phyloP scores from a whole-genome alignment of 2,329 filamentous ascomycete genomes.

The Periconia sp. region DNA sequence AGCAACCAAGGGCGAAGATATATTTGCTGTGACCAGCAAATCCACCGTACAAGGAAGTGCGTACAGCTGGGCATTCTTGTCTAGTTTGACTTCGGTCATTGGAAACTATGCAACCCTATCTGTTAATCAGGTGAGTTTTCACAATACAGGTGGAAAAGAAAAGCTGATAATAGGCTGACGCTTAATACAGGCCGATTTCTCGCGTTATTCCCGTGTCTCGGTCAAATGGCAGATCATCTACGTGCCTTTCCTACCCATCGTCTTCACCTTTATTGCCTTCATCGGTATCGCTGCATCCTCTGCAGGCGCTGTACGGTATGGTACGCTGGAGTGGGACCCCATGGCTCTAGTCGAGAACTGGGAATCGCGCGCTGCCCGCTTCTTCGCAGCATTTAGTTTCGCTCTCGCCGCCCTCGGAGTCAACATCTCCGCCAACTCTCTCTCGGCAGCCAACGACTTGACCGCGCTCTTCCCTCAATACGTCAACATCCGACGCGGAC shows the following conservation, averaged over 20 bases:
- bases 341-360: constrained; percentile 44
- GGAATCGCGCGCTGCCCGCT: constrained; percentile 41
- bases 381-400: constrained; percentile 48
- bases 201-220: constrained; percentile 52
- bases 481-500: constrained; percentile 55
- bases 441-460: constrained; percentile 58
- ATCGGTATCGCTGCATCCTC: constrained; percentile 63
- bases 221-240: constrained; percentile 55
- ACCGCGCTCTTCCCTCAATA: constrained; percentile 55
- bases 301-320: constrained; percentile 56
- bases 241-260: constrained; percentile 53
- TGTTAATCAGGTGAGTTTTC: constrained; percentile 48
- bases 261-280: constrained; percentile 57
- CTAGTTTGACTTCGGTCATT: constrained; percentile 52
- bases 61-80: constrained; percentile 58
- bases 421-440: constrained; percentile 56
- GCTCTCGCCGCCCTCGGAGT: constrained; percentile 55
- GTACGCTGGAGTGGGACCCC: constrained; percentile 48
- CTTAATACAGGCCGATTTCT: constrained; percentile 57
- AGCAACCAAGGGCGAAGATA: constrained; percentile 54
- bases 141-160: constrained; percentile 44
- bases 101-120: constrained; percentile 55
- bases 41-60: constrained; percentile 50
- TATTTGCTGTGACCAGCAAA: constrained; percentile 31
- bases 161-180: constrained; percentile 14